These are phyloP conservation scores for Tulasnella sp. DNA, from an alignment of 768 basidiomycete species.

Conservation along the genomic window DNA sequence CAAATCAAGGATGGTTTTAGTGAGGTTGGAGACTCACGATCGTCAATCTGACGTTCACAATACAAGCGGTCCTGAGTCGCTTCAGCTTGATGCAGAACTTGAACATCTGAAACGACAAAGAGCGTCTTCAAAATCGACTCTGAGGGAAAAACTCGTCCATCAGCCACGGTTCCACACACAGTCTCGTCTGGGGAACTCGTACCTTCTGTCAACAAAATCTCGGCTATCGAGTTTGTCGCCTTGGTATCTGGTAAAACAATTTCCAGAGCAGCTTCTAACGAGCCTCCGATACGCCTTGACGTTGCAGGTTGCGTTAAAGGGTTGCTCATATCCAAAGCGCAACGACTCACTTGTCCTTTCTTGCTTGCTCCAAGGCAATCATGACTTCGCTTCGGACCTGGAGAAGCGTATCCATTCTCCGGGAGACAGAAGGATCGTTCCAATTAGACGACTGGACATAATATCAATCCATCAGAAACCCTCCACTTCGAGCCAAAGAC, in stretches of 20 bases:
- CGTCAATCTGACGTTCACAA: neutral
- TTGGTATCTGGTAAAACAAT: conserved; percentile 38
- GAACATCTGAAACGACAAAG: conserved; percentile 66
- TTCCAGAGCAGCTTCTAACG: conserved; percentile 65
- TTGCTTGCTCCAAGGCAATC: conserved; percentile 61
- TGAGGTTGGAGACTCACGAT: neutral
- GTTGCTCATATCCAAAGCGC: neutral
- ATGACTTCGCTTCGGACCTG: conserved; percentile 49
- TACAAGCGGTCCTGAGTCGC: conserved; percentile 13
- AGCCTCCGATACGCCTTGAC: conserved; percentile 54
- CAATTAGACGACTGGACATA: conserved; percentile 28
- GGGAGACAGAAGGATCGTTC: conserved; percentile 43
- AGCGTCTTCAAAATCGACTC: conserved; percentile 56
- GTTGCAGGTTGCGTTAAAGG: neutral
- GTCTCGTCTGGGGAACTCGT: neutral
- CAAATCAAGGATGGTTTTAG: neutral
- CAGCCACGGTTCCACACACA: neutral
- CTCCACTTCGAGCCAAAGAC: neutral
- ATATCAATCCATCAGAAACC: neutral
- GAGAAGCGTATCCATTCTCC: conserved; percentile 55
- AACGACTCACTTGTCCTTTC: conserved; percentile 52
- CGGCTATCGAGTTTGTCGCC: neutral
- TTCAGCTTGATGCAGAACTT: conserved; percentile 17
- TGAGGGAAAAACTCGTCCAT: conserved; percentile 21
- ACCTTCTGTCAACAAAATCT: neutral